A percentile compares a stretch with the other conserved stretches of the same genome.
Conservation (phyloP, 352 stramenopile species). For the Globisporangium barbulae region DNA sequence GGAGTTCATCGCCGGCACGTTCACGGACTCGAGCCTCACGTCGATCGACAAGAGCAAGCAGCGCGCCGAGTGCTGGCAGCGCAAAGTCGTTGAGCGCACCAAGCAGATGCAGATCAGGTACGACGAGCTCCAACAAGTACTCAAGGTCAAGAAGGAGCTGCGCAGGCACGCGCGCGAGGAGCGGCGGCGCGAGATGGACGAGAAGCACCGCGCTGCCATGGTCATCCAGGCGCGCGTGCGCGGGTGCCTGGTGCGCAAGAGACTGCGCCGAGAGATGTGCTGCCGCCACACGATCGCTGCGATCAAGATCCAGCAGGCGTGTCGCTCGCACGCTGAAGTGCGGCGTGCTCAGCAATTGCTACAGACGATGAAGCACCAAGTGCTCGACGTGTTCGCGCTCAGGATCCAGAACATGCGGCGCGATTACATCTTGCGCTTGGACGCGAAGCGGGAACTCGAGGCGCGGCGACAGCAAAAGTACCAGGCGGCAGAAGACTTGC, state of each 20-base stretch:
- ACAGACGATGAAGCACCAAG: conserved; percentile 24
- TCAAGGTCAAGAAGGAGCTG: conserved; percentile 41
- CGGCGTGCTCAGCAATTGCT: conserved; percentile 41
- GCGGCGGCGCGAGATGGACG: conserved; percentile 33
- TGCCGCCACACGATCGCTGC: conserved; percentile 34
- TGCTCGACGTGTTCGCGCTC: conserved; percentile 31
- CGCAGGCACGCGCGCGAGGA: conserved; percentile 32
- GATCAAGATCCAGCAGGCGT: conserved; percentile 43
- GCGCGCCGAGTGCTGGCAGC: conserved; percentile 47
- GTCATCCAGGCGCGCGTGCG: conserved; percentile 33
- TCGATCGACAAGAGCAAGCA: conserved; percentile 57
- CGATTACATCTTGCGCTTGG: conserved; percentile 28
- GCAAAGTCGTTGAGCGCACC: conserved; percentile 47
- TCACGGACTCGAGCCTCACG: conserved; percentile 44
- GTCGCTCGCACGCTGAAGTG: conserved; percentile 34
- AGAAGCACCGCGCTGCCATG: conserved; percentile 20
- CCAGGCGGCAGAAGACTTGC: conserved; percentile 21
- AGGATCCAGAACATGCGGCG: conserved; percentile 39
- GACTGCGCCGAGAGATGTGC: conserved; percentile 19
- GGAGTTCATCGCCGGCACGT: conserved; percentile 54
- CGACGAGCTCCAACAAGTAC: conserved; percentile 49
- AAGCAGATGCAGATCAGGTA: conserved; percentile 65
- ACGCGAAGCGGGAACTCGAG: conserved; percentile 31
- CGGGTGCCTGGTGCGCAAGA: conserved; percentile 26
- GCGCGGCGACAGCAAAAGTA: conserved; percentile 21